Conservation (phyloP, 257 asterid genomes). For the Fraxinus americana region DNA sequence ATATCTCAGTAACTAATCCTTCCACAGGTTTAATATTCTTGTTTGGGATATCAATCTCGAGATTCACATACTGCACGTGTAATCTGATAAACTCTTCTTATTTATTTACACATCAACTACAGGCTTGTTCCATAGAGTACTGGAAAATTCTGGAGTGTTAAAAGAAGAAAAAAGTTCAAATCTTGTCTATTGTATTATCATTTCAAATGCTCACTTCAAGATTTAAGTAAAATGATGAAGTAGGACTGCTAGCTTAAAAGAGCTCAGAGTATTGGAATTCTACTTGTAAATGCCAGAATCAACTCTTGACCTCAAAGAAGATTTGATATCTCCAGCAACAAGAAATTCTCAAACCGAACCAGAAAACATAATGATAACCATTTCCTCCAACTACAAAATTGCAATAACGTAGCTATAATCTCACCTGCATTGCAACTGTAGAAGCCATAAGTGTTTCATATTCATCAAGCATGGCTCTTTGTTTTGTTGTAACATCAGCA, state of each 20-base stretch:
- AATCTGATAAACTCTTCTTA: no score
- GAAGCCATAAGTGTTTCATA: constrained; percentile 64
- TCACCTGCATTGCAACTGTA: constrained; percentile 76
- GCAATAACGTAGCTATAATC: neutral
- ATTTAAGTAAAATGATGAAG: no score
- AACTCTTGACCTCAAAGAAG: neutral
- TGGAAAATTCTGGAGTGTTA: neutral
- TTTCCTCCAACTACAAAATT: neutral
- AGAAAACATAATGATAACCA: neutral
- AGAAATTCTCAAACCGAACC: neutral
- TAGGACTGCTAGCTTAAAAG: neutral
- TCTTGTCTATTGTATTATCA: neutral
- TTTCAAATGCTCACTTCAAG: neutral
- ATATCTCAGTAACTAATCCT: neutral
- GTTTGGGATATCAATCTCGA: neutral
- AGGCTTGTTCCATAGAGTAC: neutral
- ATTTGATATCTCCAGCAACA: neutral
- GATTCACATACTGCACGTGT: neutral
- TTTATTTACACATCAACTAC: neutral
- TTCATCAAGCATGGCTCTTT: constrained; percentile 80
- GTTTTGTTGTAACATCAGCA: constrained; percentile 77
- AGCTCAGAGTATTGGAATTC: neutral
- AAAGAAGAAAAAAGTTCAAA: neutral
- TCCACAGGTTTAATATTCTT: neutral
- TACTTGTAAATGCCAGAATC: neutral